Conservation (phyloP, 768 basidiomycete genomes). For the Pulveroboletus sp. region DNA sequence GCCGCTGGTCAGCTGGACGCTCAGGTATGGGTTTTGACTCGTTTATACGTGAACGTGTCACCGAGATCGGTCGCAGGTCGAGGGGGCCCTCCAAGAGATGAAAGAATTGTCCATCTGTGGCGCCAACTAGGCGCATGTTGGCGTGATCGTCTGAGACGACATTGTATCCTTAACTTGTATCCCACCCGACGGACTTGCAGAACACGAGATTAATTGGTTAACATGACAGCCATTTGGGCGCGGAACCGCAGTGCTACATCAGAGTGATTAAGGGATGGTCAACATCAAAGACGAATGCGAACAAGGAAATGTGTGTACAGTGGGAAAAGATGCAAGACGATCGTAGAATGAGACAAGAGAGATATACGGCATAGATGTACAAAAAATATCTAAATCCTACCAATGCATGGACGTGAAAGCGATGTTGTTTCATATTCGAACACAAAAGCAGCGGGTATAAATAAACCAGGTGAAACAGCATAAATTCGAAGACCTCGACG, state of each 20-base stretch:
- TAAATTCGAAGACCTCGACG: too few relatives aligned
- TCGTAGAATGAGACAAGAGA: slow-evolving; percentile 11
- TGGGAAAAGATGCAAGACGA: slow-evolving; percentile 13
- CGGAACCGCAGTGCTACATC: slow-evolving; percentile 21
- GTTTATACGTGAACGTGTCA: neutral
- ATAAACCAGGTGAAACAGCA: too few relatives aligned
- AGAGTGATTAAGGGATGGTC: slow-evolving; percentile 11
- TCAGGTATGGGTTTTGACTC: slow-evolving; percentile 49
- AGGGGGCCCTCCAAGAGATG: slow-evolving; percentile 96
- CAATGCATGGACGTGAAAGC: slow-evolving; percentile 18
- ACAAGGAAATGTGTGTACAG: slow-evolving; percentile 18
- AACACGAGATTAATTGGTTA: slow-evolving; percentile 7
- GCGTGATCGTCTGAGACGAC: neutral
- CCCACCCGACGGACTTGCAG: neutral
- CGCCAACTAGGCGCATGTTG: slow-evolving; percentile 31
- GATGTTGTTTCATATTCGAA: slow-evolving; percentile 4
- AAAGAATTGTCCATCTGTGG: slow-evolving; percentile 93
- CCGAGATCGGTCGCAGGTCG: slow-evolving; percentile 57
- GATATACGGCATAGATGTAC: slow-evolving; percentile 14
- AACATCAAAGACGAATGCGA: slow-evolving; percentile 6
- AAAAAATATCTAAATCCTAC: slow-evolving; percentile 23
- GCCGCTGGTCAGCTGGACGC: slow-evolving; percentile 94
- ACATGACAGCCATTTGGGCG: slow-evolving; percentile 11
- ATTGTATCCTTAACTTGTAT: slow-evolving; percentile 9
- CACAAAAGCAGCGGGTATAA: neutral